Evolutionary conservation across 2,329 filamentous ascomycete genomes (phyloP).

Genomic region (Paraphaeosphaeria minitans): DNA sequence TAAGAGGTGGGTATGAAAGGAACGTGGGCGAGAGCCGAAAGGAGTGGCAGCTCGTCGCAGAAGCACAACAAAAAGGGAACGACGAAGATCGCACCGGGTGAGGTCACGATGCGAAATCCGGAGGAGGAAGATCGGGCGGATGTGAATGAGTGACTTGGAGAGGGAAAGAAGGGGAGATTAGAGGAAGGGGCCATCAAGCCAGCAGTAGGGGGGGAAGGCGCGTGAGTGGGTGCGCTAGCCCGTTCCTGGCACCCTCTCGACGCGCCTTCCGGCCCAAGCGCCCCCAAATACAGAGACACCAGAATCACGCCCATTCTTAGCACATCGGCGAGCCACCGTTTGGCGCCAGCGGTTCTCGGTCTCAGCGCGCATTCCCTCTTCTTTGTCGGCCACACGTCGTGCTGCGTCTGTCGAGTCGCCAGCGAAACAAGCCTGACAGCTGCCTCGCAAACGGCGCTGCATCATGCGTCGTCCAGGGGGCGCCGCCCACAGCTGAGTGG

Average conservation of each 20-base stretch:
- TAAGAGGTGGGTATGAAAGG: constrained; percentile 39
- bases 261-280: constrained; percentile 19
- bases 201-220: constrained; percentile 29
- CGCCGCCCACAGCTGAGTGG: constrained; percentile 9
- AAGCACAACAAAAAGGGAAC: constrained; percentile 46
- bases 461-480: constrained; percentile 2
- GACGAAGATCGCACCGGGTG: constrained; percentile 45
- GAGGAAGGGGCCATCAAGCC: constrained; percentile 38
- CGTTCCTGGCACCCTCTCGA: constrained; percentile 12
- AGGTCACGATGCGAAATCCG: constrained; percentile 44
- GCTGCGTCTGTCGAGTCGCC: constrained; percentile 1
- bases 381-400: neutral
- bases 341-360: constrained; percentile 22
- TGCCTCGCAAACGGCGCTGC: constrained; percentile 5
- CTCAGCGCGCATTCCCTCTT: constrained; percentile 11
- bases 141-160: constrained; percentile 43
- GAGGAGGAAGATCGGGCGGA: constrained; percentile 39
- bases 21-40: constrained; percentile 50
- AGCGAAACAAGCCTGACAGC: neutral
- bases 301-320: constrained; percentile 17
- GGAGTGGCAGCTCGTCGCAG: constrained; percentile 50
- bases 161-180: constrained; percentile 42
- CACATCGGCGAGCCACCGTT: constrained; percentile 26
- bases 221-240: constrained; percentile 19
- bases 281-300: constrained; percentile 20